These are phyloP conservation scores for Aspergillus indologenus DNA, from an alignment of 495 filamentous ascomycete species.

Conservation along the genomic window DNA sequence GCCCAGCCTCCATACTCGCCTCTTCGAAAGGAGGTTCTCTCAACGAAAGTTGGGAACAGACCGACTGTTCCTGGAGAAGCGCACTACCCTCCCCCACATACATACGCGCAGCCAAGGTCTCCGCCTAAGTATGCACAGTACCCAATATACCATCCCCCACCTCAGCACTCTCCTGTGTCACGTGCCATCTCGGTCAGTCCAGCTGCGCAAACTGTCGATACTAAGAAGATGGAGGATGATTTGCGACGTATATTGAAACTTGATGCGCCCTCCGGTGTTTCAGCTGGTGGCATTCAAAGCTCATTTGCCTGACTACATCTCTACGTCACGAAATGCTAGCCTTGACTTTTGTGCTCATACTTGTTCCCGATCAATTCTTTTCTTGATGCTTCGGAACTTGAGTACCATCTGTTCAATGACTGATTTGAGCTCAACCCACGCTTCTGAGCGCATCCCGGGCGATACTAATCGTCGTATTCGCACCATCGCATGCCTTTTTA, in stretches of 20 bases:
- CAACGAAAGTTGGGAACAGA: slow-evolving; percentile 15
- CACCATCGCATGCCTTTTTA: neutral
- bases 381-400: neutral
- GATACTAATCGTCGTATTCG: neutral
- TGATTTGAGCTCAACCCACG: slow-evolving; percentile 2
- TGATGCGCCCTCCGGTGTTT: slow-evolving; percentile 31
- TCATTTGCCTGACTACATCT: slow-evolving; percentile 32
- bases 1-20: slow-evolving; percentile 23
- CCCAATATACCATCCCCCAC: slow-evolving; percentile 22
- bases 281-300: slow-evolving; percentile 35
- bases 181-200: slow-evolving; percentile 24
- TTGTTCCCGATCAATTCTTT: neutral
- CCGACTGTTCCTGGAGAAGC: slow-evolving; percentile 8
- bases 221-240: slow-evolving; percentile 53
- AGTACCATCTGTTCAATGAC: neutral
- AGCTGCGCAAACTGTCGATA: slow-evolving; percentile 31
- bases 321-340: neutral
- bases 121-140: slow-evolving; percentile 11
- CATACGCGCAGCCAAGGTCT: slow-evolving; percentile 13
- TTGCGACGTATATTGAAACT: slow-evolving; percentile 53
- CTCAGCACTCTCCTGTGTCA: slow-evolving; percentile 23
- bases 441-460: neutral
- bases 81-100: slow-evolving; percentile 8
- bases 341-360: neutral
- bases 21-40: slow-evolving; percentile 26